Evolutionary conservation across 495 filamentous ascomycete genomes (phyloP).

Genomic region (Lasiosphaeria miniovina): DNA sequence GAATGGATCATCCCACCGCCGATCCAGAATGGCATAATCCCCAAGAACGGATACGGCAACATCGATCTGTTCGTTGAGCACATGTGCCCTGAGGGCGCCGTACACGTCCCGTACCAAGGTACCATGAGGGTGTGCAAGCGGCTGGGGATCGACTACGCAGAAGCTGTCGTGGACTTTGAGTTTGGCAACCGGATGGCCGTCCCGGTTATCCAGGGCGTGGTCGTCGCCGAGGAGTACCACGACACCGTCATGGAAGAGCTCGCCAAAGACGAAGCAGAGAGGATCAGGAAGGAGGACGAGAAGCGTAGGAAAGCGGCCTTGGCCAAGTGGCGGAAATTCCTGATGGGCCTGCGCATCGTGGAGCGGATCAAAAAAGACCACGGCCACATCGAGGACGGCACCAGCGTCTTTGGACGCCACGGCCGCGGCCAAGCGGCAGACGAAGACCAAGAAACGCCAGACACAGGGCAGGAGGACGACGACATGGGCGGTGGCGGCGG

Average conservation of each 20-base stretch:
- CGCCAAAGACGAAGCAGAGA: slow-evolving; percentile 75
- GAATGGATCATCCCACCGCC: slow-evolving; percentile 90
- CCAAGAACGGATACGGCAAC: slow-evolving; percentile 93
- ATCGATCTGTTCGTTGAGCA: slow-evolving; percentile 92
- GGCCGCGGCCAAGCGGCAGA: slow-evolving; percentile 3
- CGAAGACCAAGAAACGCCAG: slow-evolving; percentile 19
- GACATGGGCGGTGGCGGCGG: slow-evolving; percentile 34
- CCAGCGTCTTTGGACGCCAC: slow-evolving; percentile 39
- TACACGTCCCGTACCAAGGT: slow-evolving; percentile 77
- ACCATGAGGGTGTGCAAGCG: slow-evolving; percentile 76
- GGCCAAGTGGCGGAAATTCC: slow-evolving; percentile 78
- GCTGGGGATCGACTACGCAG: slow-evolving; percentile 83
- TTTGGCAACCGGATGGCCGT: slow-evolving; percentile 92
- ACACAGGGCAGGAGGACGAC: slow-evolving; percentile 27
- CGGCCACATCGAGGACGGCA: slow-evolving; percentile 49
- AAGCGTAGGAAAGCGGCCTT: slow-evolving; percentile 75
- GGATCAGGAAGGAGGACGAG: slow-evolving; percentile 71
- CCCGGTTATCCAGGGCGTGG: slow-evolving; percentile 85
- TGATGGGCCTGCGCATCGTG: slow-evolving; percentile 79
- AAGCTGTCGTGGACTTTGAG: slow-evolving; percentile 95
- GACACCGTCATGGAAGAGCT: slow-evolving; percentile 75
- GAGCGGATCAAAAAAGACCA: slow-evolving; percentile 79
- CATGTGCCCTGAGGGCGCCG: slow-evolving; percentile 85
- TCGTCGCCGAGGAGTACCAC: slow-evolving; percentile 77
- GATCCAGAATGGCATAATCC: slow-evolving; percentile 77